Base-by-base conservation (phyloP, 1,284 basidiomycete species). In the Heliocybe sulcata region DNA sequence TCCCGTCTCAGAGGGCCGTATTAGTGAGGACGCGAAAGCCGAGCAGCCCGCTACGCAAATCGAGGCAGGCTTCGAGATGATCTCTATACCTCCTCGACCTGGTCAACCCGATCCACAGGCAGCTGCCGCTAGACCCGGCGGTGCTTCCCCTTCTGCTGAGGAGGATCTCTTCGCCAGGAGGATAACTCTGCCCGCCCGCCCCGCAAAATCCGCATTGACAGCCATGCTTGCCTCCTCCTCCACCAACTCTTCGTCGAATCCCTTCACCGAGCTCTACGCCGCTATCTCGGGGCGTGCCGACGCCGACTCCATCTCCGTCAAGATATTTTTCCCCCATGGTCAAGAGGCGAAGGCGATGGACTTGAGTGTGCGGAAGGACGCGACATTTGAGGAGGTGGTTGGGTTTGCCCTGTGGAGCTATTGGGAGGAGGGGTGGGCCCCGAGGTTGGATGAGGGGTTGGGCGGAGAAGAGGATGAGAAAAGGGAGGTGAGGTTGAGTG, bases 351-450 rank as follows among this genome's bases (percentile, higher is more conserved):
- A 79, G 51, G 65, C 75, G 23, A 80, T 89, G 77, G 69, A 77
- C 31, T 72, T 90, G 19, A 87, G 79, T 56, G 90, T 98, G 4
- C 76, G 93, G 55, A 87, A 86, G 60, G 95, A 98, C 63, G 90
- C 94, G 0, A 91, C 87, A 0, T 87, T 98, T 16, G 97, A 99
- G 67, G 96, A 99, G 67, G 90, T 97, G 2, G 91, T 98, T 53
- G 97, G 97, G 0, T 95, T 92, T 68, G 89, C 91, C 0, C 67
- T 99, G 42, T 98, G 85, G 83, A 88, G 74, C 29, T 99, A 94
- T 64, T 92, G 92, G 83, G 94, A 98, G 64, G 87, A 92, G 61
- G 82, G 80, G 0, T 86, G 92, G 80, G 66, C 84, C 49, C 94
- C 94, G 0, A 82, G 82, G 62, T 69, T 97, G 27, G 84, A 87